phyloP scores from a whole-genome alignment of 345 rosid species.

The Arabidopsis suecica region DNA sequence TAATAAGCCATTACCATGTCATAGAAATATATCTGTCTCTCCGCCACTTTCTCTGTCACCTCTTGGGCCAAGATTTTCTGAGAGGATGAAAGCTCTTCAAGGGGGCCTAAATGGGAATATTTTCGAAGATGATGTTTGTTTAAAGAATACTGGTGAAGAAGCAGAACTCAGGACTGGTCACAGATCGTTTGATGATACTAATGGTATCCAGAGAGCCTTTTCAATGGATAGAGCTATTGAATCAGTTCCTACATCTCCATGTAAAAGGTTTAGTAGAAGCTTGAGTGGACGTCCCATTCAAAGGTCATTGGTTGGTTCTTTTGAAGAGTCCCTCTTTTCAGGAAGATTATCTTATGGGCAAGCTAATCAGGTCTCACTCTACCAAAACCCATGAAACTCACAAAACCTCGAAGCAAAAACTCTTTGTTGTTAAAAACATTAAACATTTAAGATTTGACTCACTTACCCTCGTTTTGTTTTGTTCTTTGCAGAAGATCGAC shows the following conservation, averaged over 20 bases:
- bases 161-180: conserved; percentile 47
- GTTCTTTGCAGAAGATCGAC: conserved; percentile 45
- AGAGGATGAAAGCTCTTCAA: conserved; percentile 53
- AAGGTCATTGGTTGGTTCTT: conserved; percentile 92
- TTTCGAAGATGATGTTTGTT: conserved; percentile 37
- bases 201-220: conserved; percentile 55
- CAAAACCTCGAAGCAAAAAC: not conserved
- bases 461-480: not conserved
- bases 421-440: not conserved
- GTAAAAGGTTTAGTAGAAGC: conserved; percentile 58
- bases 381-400: not conserved
- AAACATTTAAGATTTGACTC: conserved; percentile 32
- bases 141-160: conserved; percentile 47
- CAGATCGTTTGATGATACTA: conserved; percentile 60
- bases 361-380: conserved; percentile 54
- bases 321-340: conserved; percentile 88
- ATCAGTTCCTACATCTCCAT: conserved; percentile 50
- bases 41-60: conserved; percentile 79
- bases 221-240: conserved; percentile 59
- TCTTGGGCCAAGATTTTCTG: conserved; percentile 74
- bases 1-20: conserved; percentile 42
- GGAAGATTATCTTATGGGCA: conserved; percentile 72
- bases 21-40: conserved; percentile 53
- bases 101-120: conserved; percentile 39
- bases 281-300: conserved; percentile 72